These are phyloP conservation scores for Thymus mandschuricus DNA, from an alignment of 257 asterid genomes.

Conservation along the genomic window DNA sequence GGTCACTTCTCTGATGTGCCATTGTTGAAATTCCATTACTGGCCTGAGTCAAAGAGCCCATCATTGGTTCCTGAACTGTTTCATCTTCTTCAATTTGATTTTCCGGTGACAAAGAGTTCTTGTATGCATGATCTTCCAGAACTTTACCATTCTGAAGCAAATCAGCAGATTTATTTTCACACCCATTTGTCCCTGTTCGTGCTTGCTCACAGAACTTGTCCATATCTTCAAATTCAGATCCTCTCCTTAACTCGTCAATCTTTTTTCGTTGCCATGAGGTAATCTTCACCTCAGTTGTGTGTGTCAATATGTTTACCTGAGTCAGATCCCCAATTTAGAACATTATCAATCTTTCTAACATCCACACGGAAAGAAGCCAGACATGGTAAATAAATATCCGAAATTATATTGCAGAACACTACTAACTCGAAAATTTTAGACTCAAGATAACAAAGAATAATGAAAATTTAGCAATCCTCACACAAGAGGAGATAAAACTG, in stretches of 20 bases:
- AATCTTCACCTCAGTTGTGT: constrained; percentile 49
- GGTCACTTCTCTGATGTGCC: constrained; percentile 8
- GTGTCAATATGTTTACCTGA: constrained; percentile 88
- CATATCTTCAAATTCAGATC: constrained; percentile 31
- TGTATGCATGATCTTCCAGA: constrained; percentile 4
- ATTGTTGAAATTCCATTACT: neutral
- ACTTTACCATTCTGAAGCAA: constrained; percentile 24
- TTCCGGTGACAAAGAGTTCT: constrained; percentile 21
- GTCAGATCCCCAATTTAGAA: constrained; percentile 32
- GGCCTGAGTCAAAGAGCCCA: neutral
- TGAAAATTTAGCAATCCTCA: neutral
- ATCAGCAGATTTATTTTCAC: constrained; percentile 17
- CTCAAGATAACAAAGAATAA: neutral
- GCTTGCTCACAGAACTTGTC: constrained; percentile 25
- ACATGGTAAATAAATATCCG: neutral
- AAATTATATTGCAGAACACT: neutral
- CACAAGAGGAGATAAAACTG: neutral
- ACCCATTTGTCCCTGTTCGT: constrained; percentile 19
- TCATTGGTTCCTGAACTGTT: constrained; percentile 16
- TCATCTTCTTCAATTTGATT: constrained; percentile 19
- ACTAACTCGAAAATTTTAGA: neutral
- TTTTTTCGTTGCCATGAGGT: constrained; percentile 37
- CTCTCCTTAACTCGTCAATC: constrained; percentile 38
- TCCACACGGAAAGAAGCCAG: neutral
- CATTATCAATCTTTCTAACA: constrained; percentile 12